Evolutionary conservation across 768 basidiomycete species (phyloP).

Genomic region (Agaricus blazei): DNA sequence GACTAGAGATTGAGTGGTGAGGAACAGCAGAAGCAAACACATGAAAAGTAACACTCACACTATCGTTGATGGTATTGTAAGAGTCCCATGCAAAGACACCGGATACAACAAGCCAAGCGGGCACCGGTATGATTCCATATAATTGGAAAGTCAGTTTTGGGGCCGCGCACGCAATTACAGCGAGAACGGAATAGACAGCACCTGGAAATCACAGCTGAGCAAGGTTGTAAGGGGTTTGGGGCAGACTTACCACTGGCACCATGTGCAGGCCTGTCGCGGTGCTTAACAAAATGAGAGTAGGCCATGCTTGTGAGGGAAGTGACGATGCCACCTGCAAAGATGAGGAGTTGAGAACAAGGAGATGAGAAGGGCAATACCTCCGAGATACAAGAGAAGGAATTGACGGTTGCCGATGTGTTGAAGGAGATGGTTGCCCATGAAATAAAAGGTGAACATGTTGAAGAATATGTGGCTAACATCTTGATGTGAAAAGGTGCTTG

Average conservation of each 20-base stretch:
- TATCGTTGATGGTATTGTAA: conserved; percentile 37
- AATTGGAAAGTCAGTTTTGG: conserved; percentile 63
- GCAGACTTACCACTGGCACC: conserved; percentile 69
- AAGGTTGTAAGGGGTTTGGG: not conserved
- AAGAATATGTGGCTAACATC: conserved; percentile 59
- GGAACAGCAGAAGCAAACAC: too few species aligned
- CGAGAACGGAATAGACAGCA: conserved; percentile 65
- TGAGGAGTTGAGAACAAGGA: not conserved
- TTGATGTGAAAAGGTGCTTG: conserved; percentile 68
- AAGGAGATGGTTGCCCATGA: conserved; percentile 66
- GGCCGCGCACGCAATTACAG: conserved; percentile 66
- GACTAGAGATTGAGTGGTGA: conserved; percentile 28
- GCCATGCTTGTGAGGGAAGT: conserved; percentile 45
- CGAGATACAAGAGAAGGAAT: conserved; percentile 71
- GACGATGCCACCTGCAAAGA: conserved; percentile 49
- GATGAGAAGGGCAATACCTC: conserved; percentile 35
- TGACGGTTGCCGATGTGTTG: conserved; percentile 56
- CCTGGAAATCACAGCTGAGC: conserved; percentile 33
- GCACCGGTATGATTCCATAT: conserved; percentile 74
- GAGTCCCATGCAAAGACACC: conserved; percentile 64
- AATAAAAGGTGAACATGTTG: conserved; percentile 76
- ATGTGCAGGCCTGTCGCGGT: conserved; percentile 35
- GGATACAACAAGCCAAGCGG: conserved; percentile 70
- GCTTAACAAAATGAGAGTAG: conserved; percentile 39
- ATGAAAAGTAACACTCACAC: conserved; percentile 21